Percentiles rank a stretch among this genome's conserved stretches.
Conservation (phyloP, 139 green algal genomes). For the Axilococcus clingmanii region DNA sequence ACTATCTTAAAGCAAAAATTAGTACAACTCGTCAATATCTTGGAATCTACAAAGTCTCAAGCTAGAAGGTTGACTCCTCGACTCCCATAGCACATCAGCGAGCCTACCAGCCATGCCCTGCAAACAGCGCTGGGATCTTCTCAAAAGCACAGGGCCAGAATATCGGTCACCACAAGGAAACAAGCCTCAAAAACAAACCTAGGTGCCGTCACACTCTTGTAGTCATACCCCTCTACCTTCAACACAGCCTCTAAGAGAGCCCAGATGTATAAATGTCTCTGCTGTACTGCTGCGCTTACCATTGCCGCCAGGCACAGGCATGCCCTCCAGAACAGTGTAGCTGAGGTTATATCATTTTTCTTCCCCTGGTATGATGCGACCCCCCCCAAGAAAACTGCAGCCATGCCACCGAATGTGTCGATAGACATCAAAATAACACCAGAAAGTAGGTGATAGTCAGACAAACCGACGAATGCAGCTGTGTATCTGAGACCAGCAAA, state of each 20-base stretch:
- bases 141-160: no score
- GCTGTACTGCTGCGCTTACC: conserved; percentile 46
- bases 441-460: conserved; percentile 48
- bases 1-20: no score
- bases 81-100: no score
- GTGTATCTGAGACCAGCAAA: conserved; percentile 83
- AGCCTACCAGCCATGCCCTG: no score
- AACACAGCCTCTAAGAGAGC: no score
- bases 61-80: no score
- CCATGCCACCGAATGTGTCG: conserved; percentile 67
- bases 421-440: conserved; percentile 51
- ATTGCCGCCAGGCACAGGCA: conserved; percentile 18
- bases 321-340: neutral
- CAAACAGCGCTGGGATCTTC: no score
- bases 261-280: conserved; percentile 81
- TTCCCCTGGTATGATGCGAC: neutral
- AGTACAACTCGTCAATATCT: no score
- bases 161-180: conserved; percentile 34
- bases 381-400: conserved; percentile 11
- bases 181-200: conserved; percentile 81
- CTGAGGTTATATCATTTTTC: neutral
- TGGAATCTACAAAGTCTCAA: no score
- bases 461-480: conserved; percentile 76
- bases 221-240: no score
- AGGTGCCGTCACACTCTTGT: no score